These are phyloP conservation scores for Thraustochytrium sp. DNA, from an alignment of 352 stramenopile species.

Conservation along the genomic window DNA sequence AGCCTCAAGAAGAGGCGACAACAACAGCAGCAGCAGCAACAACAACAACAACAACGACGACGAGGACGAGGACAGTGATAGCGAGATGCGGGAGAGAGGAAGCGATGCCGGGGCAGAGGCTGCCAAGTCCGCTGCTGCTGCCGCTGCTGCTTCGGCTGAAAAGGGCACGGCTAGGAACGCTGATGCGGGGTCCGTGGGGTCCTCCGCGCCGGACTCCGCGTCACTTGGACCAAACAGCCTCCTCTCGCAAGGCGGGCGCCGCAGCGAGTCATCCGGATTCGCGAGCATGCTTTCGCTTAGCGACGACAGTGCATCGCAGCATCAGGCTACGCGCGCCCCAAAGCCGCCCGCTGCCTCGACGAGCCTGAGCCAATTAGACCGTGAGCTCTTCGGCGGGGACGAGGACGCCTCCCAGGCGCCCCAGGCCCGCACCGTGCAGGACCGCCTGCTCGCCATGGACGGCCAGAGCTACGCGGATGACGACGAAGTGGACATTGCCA, in stretches of 20 bases:
- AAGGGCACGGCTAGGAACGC: too few species aligned
- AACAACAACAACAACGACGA: background rate
- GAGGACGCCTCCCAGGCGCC: background rate
- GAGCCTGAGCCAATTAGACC: background rate
- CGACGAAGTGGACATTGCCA: background rate
- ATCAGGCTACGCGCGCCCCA: too few species aligned
- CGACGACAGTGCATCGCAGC: too few species aligned
- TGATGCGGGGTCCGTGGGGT: too few species aligned
- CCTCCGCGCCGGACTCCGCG: too few species aligned
- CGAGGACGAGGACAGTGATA: background rate
- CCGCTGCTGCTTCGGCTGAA: background rate
- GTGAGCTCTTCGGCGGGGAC: background rate
- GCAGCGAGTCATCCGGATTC: too few species aligned
- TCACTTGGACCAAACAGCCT: too few species aligned
- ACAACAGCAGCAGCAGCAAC: background rate
- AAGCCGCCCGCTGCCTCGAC: too few species aligned
- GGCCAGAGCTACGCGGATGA: conserved; percentile 43
- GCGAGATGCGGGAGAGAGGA: too few species aligned
- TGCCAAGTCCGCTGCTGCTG: background rate
- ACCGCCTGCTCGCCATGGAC: background rate
- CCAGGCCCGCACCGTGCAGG: background rate
- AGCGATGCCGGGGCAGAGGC: too few species aligned
- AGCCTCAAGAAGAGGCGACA: background rate
- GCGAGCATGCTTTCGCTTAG: too few species aligned
- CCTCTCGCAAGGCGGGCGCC: too few species aligned